Evolutionary conservation across 2,329 filamentous ascomycete genomes (phyloP).

Genomic region (Penicillium sp.): DNA sequence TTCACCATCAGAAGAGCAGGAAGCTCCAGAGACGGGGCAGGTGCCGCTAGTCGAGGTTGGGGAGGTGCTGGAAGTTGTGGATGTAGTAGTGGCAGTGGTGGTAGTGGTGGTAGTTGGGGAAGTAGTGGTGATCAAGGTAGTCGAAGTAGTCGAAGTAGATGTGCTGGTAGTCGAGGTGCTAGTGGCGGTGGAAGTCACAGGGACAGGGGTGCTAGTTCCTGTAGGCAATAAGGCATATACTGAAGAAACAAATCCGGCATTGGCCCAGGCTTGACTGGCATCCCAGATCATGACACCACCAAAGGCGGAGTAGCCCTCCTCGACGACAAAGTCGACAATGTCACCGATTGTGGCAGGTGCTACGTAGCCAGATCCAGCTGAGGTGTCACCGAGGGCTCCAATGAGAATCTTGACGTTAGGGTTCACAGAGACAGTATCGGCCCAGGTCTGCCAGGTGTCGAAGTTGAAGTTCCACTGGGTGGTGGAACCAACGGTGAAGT

Average conservation of each 20-base stretch:
- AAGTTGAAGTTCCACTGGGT: slow-evolving; percentile 59
- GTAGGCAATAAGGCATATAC: slow-evolving; percentile 22
- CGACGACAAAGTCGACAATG: slow-evolving; percentile 52
- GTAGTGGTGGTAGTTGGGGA: not conserved
- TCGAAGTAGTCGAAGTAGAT: not conserved
- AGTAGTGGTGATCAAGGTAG: not conserved
- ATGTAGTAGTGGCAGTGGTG: not conserved
- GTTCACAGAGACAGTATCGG: slow-evolving; percentile 54
- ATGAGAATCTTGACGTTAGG: slow-evolving; percentile 58
- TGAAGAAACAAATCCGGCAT: slow-evolving; percentile 43
- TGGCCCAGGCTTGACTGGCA: slow-evolving; percentile 56
- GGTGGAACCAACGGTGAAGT: slow-evolving; percentile 43
- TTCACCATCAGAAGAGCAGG: not conserved
- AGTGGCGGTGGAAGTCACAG: not conserved
- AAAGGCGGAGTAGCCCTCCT: slow-evolving; percentile 51
- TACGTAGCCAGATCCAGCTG: slow-evolving; percentile 55
- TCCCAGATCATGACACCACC: slow-evolving; percentile 70
- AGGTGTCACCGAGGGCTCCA: slow-evolving; percentile 55
- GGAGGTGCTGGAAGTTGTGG: not conserved
- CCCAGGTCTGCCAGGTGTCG: slow-evolving; percentile 63
- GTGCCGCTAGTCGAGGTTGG: not conserved
- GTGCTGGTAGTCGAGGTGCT: not conserved
- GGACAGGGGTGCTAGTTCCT: not conserved
- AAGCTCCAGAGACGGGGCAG: not conserved
- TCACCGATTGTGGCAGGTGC: slow-evolving; percentile 42